Base-by-base conservation (phyloP, 1,139 yeast species). In the Entelexis paramagnoliae region DNA sequence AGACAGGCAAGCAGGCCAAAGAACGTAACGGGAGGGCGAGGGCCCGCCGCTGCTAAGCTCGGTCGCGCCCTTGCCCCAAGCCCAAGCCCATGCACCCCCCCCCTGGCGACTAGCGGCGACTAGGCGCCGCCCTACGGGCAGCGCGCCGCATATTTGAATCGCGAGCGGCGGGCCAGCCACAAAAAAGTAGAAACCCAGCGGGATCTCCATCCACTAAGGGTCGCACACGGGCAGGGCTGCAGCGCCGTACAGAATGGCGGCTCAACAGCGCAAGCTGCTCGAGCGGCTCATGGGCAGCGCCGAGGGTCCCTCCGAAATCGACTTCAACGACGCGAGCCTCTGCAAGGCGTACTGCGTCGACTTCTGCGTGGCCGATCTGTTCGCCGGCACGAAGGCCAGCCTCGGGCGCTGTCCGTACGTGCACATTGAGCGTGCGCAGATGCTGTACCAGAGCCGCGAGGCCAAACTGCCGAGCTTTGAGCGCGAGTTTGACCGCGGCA, bases 241-340 rank as follows among this genome's bases (percentile, higher is more conserved):
- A n/a, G n/a, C n/a, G n/a, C n/a, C n/a, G n/a, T n/a, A n/a, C 17
- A 20, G 20, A 4, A 42, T 42, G 46, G 46, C 46, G 20, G 46
- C 46, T 11, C 46, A 42, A 28, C 46, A 42, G 35, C 46, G 46
- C 20, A 42, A 42, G n/a, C 17, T 30, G 35, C 46, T 42, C 19
- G 46, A 42, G 46, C 46, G 36, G 36, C 36, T 42, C 24, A 42
- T 42, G 46, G 46, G 46, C 16, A 42, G 46, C 28, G 17, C 19
- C 19, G 46, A 42, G 19, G 46, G 46, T 24, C 46, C 46, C 17
- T 19, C 36, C 6, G 28, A 19, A 8, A 42, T 42, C 20, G 36
- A 30, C 46, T 42, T 42, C 36, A n/a, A 4, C 20, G 46, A 42
- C 29, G 28, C 36, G 16, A 30, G 19, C 5, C 28, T 42, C 7